Evolutionary conservation across 140 eudicot species (phyloP).

Genomic region (Flaveria floridana): DNA sequence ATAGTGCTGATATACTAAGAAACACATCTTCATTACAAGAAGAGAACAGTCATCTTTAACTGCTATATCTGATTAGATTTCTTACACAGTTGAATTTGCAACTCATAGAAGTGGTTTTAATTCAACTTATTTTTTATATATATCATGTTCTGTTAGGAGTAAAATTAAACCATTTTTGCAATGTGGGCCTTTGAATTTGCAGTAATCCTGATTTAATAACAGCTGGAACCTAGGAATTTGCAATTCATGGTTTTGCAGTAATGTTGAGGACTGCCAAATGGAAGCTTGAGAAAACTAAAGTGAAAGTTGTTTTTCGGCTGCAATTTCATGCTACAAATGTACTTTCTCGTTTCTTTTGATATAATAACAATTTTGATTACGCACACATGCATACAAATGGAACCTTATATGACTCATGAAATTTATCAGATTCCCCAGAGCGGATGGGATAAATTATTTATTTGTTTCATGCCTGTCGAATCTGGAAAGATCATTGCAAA

Average conservation of each 20-base stretch:
- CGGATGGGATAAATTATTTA: constrained; percentile 95
- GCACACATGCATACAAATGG: not conserved
- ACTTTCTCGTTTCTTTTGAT: constrained; percentile 19
- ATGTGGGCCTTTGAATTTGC: not conserved
- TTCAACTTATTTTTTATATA: not conserved
- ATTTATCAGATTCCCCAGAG: constrained; percentile 70
- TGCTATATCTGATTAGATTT: not conserved
- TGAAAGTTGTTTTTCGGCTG: constrained; percentile 95
- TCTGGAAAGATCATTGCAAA: constrained; percentile 84
- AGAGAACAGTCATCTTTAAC: not conserved
- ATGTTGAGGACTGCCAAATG: constrained; percentile 89
- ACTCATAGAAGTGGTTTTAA: not conserved
- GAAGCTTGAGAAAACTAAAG: constrained; percentile 93
- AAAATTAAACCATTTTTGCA: not conserved
- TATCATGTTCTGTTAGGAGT: not conserved
- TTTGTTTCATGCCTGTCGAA: constrained; percentile 77
- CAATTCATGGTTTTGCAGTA: constrained; percentile 40
- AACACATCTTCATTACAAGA: not conserved
- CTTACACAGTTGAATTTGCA: not conserved
- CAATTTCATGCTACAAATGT: constrained; percentile 98
- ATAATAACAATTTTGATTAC: not conserved
- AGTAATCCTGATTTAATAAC: constrained; percentile 19
- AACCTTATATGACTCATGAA: constrained; percentile 1
- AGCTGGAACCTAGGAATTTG: constrained; percentile 16
- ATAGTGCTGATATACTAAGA: constrained; percentile 7